A percentile compares a stretch with the other conserved stretches of the same genome.
Evolutionary conservation across 1,284 basidiomycete species (phyloP).

Genomic region (Moesziomyces aphidis): DNA sequence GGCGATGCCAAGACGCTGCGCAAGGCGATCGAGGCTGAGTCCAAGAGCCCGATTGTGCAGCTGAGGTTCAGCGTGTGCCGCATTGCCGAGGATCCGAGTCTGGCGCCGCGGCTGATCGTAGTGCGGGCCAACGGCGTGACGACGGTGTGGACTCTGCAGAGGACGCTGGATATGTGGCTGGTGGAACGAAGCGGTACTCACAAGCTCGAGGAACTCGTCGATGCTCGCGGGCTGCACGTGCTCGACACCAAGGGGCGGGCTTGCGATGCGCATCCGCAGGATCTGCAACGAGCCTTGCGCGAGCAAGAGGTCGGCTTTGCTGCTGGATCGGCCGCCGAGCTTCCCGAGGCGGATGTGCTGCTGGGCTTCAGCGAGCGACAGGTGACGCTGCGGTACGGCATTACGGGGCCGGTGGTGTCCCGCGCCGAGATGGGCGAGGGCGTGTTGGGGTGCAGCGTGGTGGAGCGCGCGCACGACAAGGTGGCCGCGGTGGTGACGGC

Average conservation of each 20-base stretch:
- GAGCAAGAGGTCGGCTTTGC: slow-evolving; percentile 39
- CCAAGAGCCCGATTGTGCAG: slow-evolving; percentile 43
- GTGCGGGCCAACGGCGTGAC: slow-evolving; percentile 49
- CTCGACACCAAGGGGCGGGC: slow-evolving; percentile 49
- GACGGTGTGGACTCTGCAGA: slow-evolving; percentile 61
- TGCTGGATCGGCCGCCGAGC: slow-evolving; percentile 4
- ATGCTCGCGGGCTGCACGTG: slow-evolving; percentile 25
- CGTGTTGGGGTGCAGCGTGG: slow-evolving; percentile 46
- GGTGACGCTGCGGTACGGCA: slow-evolving; percentile 35
- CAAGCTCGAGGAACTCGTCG: slow-evolving; percentile 47
- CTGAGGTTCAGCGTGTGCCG: slow-evolving; percentile 57
- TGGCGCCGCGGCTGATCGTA: slow-evolving; percentile 59
- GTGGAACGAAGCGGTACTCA: slow-evolving; percentile 34
- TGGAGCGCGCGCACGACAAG: slow-evolving; percentile 46
- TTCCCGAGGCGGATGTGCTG: slow-evolving; percentile 23
- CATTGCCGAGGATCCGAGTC: slow-evolving; percentile 41
- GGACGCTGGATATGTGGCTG: slow-evolving; percentile 56
- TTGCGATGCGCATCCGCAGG: slow-evolving; percentile 37
- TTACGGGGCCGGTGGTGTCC: slow-evolving; percentile 51
- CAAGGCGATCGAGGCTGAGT: slow-evolving; percentile 54
- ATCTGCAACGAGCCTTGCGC: slow-evolving; percentile 49
- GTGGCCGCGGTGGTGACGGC: slow-evolving; percentile 46
- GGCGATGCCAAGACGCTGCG: slow-evolving; percentile 22
- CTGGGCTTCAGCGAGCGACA: slow-evolving; percentile 40
- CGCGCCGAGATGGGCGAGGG: slow-evolving; percentile 51